These are phyloP conservation scores for Quercus rubra DNA, from an alignment of 306 rosid species.

Conservation along the genomic window DNA sequence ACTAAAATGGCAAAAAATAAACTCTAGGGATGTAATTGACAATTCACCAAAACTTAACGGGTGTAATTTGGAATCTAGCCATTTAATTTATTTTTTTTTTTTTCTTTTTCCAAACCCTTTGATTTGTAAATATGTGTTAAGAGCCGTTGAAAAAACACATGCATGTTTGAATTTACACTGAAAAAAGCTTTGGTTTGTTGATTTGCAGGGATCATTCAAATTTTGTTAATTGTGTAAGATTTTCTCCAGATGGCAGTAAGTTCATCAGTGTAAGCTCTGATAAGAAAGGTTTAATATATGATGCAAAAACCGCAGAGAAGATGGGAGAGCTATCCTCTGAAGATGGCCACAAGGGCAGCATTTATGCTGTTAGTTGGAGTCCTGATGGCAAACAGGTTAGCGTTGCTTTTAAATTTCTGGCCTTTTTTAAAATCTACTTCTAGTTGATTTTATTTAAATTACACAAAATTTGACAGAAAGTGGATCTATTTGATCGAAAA, in stretches of 20 bases:
- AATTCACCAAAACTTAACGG: no score
- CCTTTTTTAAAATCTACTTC: background rate
- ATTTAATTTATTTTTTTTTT: no score
- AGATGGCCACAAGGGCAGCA: conserved; percentile 89
- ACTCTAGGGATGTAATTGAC: no score
- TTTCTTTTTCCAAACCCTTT: no score
- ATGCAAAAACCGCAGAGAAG: conserved; percentile 80
- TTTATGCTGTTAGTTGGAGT: conserved; percentile 96
- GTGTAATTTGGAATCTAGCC: no score
- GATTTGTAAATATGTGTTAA: no score
- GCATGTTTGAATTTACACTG: background rate
- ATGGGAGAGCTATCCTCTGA: conserved; percentile 86
- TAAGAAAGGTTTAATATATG: conserved; percentile 78
- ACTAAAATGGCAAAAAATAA: no score
- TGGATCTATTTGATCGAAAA: no score
- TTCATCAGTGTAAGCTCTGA: conserved; percentile 85
- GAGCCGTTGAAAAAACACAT: no score
- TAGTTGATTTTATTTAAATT: background rate
- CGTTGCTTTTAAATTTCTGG: background rate
- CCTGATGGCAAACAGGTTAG: conserved; percentile 90
- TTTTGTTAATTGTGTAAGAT: conserved; percentile 87
- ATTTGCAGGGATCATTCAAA: conserved; percentile 90
- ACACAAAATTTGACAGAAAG: no score
- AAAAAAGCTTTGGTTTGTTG: conserved; percentile 23
- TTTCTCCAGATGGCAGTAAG: conserved; percentile 91